Conservation (phyloP, 306 rosid species). For the Pyrus communis region DNA sequence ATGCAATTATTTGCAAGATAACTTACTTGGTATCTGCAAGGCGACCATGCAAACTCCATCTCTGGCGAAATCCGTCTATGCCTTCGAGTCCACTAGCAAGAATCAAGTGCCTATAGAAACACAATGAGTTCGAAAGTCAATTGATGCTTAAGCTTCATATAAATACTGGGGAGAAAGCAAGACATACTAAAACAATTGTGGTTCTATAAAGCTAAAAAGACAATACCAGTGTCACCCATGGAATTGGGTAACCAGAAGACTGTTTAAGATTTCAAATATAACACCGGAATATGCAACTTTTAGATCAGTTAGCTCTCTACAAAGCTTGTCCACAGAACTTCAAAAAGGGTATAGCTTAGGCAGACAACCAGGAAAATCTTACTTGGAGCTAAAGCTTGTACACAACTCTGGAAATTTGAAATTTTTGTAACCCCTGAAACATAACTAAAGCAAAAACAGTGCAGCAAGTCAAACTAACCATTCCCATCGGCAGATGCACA, state of each 20-base stretch:
- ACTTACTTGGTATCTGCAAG: constrained; percentile 74
- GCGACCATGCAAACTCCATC: constrained; percentile 94
- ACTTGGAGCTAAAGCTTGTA: not conserved
- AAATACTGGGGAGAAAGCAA: not conserved
- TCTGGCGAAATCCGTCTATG: constrained; percentile 77
- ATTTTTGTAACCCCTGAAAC: not conserved
- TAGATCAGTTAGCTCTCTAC: not conserved
- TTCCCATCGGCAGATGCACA: not conserved
- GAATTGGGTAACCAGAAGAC: not conserved
- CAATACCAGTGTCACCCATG: not conserved
- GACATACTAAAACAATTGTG: not conserved
- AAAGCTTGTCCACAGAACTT: not conserved
- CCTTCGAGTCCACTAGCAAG: constrained; percentile 93
- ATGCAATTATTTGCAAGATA: constrained; percentile 13
- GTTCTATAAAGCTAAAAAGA: not conserved
- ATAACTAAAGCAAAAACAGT: not conserved
- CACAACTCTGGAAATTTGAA: not conserved
- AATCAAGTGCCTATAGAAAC: constrained; percentile 62
- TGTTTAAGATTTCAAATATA: not conserved
- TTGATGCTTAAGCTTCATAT: not conserved
- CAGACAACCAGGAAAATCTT: not conserved
- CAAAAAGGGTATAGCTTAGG: not conserved
- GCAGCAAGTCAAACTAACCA: not conserved
- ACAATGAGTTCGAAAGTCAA: constrained; percentile 7
- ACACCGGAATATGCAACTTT: not conserved